Evolutionary conservation across 2,329 filamentous ascomycete genomes (phyloP).

Genomic region (Lachnellula cervina): DNA sequence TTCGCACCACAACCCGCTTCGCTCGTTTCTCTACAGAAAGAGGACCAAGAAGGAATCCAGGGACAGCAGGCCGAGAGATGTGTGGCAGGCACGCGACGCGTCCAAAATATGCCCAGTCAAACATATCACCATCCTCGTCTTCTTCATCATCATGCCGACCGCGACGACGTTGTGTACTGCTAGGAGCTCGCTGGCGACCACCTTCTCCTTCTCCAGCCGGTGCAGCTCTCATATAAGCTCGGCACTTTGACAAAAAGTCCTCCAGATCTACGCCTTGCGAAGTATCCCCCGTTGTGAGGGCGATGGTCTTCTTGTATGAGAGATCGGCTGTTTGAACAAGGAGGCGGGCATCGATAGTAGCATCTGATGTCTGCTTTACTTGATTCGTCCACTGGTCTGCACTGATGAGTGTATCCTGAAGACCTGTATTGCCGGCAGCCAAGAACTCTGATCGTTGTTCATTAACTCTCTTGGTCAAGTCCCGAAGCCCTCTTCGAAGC

Average conservation of each 20-base stretch:
- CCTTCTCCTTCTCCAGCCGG: slow-evolving; percentile 47
- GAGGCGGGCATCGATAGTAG: slow-evolving; percentile 82
- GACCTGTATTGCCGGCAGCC: slow-evolving; percentile 56
- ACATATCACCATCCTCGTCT: slow-evolving; percentile 67
- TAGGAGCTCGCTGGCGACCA: slow-evolving; percentile 45
- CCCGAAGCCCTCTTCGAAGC: slow-evolving; percentile 65
- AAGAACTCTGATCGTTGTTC: slow-evolving; percentile 71
- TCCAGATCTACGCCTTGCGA: slow-evolving; percentile 80
- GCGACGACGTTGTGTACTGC: slow-evolving; percentile 35
- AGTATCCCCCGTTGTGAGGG: slow-evolving; percentile 66
- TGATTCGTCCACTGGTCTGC: slow-evolving; percentile 61
- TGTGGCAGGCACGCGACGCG: slow-evolving; percentile 68
- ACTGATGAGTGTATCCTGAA: slow-evolving; percentile 60
- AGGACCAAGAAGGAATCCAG: slow-evolving; percentile 82
- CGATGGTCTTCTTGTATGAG: slow-evolving; percentile 70
- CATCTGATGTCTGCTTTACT: slow-evolving; percentile 85
- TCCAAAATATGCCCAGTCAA: slow-evolving; percentile 85
- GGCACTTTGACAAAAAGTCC: slow-evolving; percentile 86
- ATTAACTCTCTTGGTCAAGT: slow-evolving; percentile 53
- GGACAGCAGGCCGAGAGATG: slow-evolving; percentile 68
- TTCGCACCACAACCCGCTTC: slow-evolving; percentile 65
- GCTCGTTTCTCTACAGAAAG: slow-evolving; percentile 82
- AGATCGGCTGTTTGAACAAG: slow-evolving; percentile 77
- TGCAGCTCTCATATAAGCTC: slow-evolving; percentile 76
- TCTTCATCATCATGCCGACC: slow-evolving; percentile 49